phyloP scores from a whole-genome alignment of 495 filamentous ascomycete genomes.

The Aspergillus avenaceus region DNA sequence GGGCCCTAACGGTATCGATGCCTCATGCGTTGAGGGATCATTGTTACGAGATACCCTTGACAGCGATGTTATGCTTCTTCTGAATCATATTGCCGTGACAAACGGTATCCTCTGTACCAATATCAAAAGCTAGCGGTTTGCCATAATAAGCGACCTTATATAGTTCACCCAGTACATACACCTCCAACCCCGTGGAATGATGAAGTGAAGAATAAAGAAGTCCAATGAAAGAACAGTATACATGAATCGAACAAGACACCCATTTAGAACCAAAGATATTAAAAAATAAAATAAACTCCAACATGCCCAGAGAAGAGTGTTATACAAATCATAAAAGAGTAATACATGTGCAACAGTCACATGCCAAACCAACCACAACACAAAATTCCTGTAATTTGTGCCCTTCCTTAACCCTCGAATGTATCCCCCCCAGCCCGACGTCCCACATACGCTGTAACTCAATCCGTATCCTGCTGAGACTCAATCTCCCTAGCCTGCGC shows the following conservation, averaged over 20 bases:
- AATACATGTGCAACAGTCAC: constrained; percentile 16
- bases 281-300: constrained; percentile 23
- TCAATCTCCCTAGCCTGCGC: constrained; percentile 37
- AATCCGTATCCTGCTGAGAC: constrained; percentile 21
- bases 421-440: too few species aligned
- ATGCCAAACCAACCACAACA: too few species aligned
- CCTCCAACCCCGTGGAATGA: too few species aligned
- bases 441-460: constrained; percentile 8
- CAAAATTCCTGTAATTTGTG: too few species aligned
- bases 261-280: constrained; percentile 2
- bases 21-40: not conserved
- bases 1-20: not conserved
- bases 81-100: not conserved
- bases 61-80: not conserved
- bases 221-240: too few species aligned
- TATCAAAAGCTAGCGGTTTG: not conserved
- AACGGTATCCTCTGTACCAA: not conserved
- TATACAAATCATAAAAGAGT: constrained; percentile 23
- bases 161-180: not conserved
- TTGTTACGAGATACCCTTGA: constrained; percentile 12
- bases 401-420: not conserved
- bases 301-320: constrained; percentile 37
- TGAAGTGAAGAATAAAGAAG: too few species aligned
- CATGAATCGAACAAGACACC: not conserved
- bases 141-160: not conserved